Evolutionary conservation across 306 rosid species (phyloP).

Genomic region (apple (Malus domestica)): DNA sequence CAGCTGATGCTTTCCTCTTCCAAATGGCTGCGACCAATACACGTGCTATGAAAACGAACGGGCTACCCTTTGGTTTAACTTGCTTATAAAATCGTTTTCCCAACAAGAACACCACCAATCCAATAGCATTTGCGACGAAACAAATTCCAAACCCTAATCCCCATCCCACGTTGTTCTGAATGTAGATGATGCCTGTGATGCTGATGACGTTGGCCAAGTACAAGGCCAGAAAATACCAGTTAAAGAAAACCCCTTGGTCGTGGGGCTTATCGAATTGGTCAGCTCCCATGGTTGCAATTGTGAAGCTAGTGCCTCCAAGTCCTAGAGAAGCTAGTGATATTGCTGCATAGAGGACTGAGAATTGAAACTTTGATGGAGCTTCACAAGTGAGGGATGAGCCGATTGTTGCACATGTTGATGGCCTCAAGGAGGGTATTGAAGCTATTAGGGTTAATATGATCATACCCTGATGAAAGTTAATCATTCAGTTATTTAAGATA

Average conservation of each 20-base stretch:
- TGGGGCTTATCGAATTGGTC: constrained; percentile 17
- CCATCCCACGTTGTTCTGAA: constrained; percentile 36
- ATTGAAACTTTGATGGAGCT: constrained; percentile 26
- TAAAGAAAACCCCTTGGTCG: constrained; percentile 27
- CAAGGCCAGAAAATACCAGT: constrained; percentile 32
- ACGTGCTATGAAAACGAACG: constrained; percentile 24
- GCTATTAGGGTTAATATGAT: constrained; percentile 21
- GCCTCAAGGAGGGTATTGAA: constrained; percentile 20
- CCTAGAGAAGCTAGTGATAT: constrained; percentile 23
- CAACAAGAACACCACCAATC: constrained; percentile 11
- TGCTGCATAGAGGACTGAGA: constrained; percentile 20
- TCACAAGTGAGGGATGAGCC: constrained; percentile 10
- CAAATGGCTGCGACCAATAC: constrained; percentile 28
- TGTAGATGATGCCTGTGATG: constrained; percentile 25
- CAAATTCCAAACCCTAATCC: constrained; percentile 33
- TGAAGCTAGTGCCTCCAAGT: constrained; percentile 36
- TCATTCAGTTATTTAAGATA: background rate
- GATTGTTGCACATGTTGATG: constrained; percentile 10
- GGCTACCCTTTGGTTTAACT: constrained; percentile 34
- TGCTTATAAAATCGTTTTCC: constrained; percentile 27
- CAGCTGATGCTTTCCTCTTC: constrained; percentile 1
- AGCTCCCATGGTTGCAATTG: constrained; percentile 38
- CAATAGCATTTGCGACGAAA: background rate
- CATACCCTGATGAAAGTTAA: constrained; percentile 21
- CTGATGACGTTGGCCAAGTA: constrained; percentile 16